Base-by-base conservation (phyloP, 495 filamentous ascomycete genomes). In the Daldinia loculata region DNA sequence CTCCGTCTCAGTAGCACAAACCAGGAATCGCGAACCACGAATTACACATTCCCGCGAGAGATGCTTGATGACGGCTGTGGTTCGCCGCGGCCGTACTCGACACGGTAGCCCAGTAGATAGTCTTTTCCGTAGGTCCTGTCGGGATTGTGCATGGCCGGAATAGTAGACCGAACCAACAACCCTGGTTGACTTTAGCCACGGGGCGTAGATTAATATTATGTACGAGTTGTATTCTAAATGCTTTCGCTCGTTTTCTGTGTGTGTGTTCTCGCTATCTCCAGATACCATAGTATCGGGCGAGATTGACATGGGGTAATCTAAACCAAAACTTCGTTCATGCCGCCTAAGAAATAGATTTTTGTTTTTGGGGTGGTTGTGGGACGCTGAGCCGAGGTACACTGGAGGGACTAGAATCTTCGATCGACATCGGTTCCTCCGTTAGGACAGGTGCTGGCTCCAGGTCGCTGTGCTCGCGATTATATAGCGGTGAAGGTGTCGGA, bases 311-410 rank as follows among this genome's bases (percentile, higher is more conserved):
- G 12, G 57, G 36, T 66, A 27, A 55, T 73, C 38, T 50, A 63
- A 58, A 70, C 69, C 71, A 74, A 75, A 73, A 68, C 26, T 74
- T 34, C 39, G 14, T 63, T 77, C 61, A 74, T 36, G 67, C 76
- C 62, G 61, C 72, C 75, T 78, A 78, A 65, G 76, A 75, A 61
- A 74, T 56, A 67, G 76, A 75, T 70, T 80, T 80, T 34, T 75
- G 75, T 61, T 79, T 76, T 67, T 77, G 71, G 3, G 78, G 78
- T 6, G 82, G 81, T 66, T 81, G 80, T 9, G 82, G 82, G 2
- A 83, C 56, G 60, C 76, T 73, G 3, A 83, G 75, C 11, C 77
- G 78, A 4, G 82, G 82, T 14, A 84, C 82, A 22, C 79, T 71
- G n/a, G 74, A 70, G 3, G 63, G 38, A 38, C 70, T 48, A 2